Evolutionary conservation across 2,329 filamentous ascomycete genomes (phyloP).

Genomic region (Acarospora socialis): DNA sequence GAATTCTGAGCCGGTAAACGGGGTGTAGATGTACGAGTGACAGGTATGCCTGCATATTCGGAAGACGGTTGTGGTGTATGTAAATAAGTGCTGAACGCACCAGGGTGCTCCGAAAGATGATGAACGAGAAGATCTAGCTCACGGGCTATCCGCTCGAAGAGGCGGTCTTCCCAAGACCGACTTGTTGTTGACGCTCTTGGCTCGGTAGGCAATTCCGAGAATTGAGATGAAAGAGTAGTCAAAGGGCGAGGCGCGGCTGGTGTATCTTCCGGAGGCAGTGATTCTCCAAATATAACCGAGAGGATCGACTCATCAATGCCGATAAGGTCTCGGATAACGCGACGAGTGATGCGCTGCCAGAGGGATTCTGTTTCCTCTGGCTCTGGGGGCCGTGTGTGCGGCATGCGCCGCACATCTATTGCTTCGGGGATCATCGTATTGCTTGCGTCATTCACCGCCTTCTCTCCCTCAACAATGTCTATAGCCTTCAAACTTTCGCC

Average conservation of each 20-base stretch:
- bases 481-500: slow-evolving; percentile 9
- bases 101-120: slow-evolving; percentile 72
- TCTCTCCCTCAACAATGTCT: background rate
- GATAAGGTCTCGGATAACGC: slow-evolving; percentile 76
- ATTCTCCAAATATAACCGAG: slow-evolving; percentile 75
- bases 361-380: slow-evolving; percentile 48
- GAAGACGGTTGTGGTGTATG: slow-evolving; percentile 45
- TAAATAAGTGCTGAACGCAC: slow-evolving; percentile 73
- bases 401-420: slow-evolving; percentile 14
- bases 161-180: slow-evolving; percentile 53
- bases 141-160: slow-evolving; percentile 70
- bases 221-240: slow-evolving; percentile 10
- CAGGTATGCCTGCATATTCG: slow-evolving; percentile 65
- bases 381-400: slow-evolving; percentile 15
- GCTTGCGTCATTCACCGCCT: background rate
- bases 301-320: slow-evolving; percentile 79
- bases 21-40: slow-evolving; percentile 22
- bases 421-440: slow-evolving; percentile 1
- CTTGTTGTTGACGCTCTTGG: slow-evolving; percentile 23
- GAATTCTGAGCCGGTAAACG: slow-evolving; percentile 15
- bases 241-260: slow-evolving; percentile 15
- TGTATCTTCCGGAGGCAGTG: slow-evolving; percentile 39
- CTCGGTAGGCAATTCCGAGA: slow-evolving; percentile 22
- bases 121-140: slow-evolving; percentile 76
- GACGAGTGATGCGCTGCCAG: slow-evolving; percentile 68